Evolutionary conservation across 306 rosid species (phyloP).

Genomic region (Quillaja saponaria): DNA sequence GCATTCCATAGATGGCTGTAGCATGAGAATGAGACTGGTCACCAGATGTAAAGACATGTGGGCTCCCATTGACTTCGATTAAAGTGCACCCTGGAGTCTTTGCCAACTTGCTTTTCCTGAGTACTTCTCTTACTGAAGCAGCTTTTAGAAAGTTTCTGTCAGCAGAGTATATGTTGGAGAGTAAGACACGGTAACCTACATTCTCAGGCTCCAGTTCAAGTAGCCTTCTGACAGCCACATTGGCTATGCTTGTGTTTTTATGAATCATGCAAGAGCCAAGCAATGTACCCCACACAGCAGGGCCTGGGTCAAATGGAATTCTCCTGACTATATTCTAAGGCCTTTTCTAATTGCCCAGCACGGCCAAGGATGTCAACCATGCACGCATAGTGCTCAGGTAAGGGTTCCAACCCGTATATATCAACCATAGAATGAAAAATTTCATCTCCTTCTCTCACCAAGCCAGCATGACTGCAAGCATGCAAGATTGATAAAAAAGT

Average conservation of each 20-base stretch:
- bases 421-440: slow-evolving; percentile 71
- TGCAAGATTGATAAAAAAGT: slow-evolving; percentile 80
- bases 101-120: slow-evolving; percentile 66
- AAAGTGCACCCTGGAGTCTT: slow-evolving; percentile 93
- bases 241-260: slow-evolving; percentile 65
- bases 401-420: slow-evolving; percentile 62
- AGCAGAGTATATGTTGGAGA: slow-evolving; percentile 78
- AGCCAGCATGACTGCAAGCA: slow-evolving; percentile 96
- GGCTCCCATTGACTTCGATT: slow-evolving; percentile 73
- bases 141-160: slow-evolving; percentile 87
- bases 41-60: slow-evolving; percentile 73
- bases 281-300: slow-evolving; percentile 89
- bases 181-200: slow-evolving; percentile 79
- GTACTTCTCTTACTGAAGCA: slow-evolving; percentile 76
- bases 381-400: slow-evolving; percentile 89
- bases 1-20: slow-evolving; percentile 69
- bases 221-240: slow-evolving; percentile 75
- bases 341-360: slow-evolving; percentile 72
- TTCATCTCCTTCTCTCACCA: slow-evolving; percentile 78
- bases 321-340: slow-evolving; percentile 71
- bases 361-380: slow-evolving; percentile 96
- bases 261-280: slow-evolving; percentile 94
- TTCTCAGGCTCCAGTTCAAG: slow-evolving; percentile 75
- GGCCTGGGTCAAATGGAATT: slow-evolving; percentile 82
- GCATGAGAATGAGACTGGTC: slow-evolving; percentile 80